These are phyloP conservation scores for Penicillium lagena DNA, from an alignment of 495 filamentous ascomycete species.

Conservation along the genomic window DNA sequence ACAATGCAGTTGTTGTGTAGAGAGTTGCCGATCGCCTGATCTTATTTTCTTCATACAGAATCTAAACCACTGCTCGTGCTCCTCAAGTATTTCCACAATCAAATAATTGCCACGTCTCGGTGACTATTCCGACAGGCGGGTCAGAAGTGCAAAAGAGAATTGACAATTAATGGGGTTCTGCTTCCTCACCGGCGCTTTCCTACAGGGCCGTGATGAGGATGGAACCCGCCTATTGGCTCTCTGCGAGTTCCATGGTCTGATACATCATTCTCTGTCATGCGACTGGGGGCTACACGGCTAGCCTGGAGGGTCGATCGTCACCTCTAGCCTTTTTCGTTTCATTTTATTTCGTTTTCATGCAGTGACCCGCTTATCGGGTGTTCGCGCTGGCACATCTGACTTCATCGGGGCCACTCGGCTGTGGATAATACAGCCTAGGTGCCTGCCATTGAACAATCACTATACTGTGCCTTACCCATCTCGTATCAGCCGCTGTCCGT, in stretches of 20 bases:
- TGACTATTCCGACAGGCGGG: slow-evolving; percentile 22
- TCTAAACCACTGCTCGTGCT: slow-evolving; percentile 15
- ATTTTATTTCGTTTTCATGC: slow-evolving; percentile 38
- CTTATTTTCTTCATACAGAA: slow-evolving; percentile 23
- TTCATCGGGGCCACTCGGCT: slow-evolving; percentile 20
- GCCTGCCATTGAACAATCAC: slow-evolving; percentile 3
- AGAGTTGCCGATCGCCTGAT: slow-evolving; percentile 30
- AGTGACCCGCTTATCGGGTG: slow-evolving; percentile 32
- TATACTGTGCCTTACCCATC: slow-evolving; percentile 7
- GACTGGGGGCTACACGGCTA: slow-evolving; percentile 33
- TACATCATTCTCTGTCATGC: slow-evolving; percentile 32
- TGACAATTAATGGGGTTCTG: slow-evolving; percentile 9
- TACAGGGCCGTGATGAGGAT: not conserved
- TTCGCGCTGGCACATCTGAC: slow-evolving; percentile 34
- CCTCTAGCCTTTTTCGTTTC: slow-evolving; percentile 31
- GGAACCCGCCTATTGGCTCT: not conserved
- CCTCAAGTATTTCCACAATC: slow-evolving; percentile 9
- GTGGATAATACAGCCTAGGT: slow-evolving; percentile 21
- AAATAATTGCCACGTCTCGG: slow-evolving; percentile 2
- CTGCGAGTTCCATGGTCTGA: slow-evolving; percentile 16
- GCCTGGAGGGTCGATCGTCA: slow-evolving; percentile 29
- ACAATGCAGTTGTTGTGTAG: slow-evolving; percentile 17
- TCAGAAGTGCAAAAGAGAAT: slow-evolving; percentile 9
- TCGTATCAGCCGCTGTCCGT: slow-evolving; percentile 18
- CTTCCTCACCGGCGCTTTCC: slow-evolving; percentile 10